Evolutionary conservation across 176 grass and related monocot species (phyloP).

Genomic region (Guadua angustifolia): DNA sequence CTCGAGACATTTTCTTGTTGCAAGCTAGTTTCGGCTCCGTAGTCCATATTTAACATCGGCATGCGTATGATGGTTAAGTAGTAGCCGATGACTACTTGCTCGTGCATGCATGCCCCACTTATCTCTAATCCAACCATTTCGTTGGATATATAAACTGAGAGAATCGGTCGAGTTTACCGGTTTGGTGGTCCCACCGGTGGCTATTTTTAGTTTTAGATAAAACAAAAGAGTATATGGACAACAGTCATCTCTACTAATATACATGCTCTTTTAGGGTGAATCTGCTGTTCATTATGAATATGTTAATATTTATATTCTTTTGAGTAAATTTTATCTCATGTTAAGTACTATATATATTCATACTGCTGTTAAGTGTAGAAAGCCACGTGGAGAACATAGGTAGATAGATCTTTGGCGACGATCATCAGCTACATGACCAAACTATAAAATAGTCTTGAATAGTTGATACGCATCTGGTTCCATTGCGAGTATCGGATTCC

Average conservation of each 20-base stretch:
- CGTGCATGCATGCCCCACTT: not conserved
- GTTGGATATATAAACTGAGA: too few relatives aligned
- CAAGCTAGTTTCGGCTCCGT: not conserved
- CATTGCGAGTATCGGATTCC: conserved; percentile 39
- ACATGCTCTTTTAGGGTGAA: not conserved
- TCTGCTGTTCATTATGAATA: not conserved
- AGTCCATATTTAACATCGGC: not conserved
- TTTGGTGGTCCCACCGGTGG: too few relatives aligned
- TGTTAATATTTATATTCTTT: not conserved
- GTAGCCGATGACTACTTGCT: not conserved
- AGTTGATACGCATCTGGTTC: conserved; percentile 23
- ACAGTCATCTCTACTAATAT: too few relatives aligned
- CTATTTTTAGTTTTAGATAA: too few relatives aligned
- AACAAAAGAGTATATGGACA: too few relatives aligned
- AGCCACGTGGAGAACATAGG: not conserved
- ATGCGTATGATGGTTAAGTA: not conserved
- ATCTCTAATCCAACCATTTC: not conserved
- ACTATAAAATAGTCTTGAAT: not conserved
- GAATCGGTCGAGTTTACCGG: not conserved
- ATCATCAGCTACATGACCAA: not conserved
- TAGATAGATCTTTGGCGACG: not conserved
- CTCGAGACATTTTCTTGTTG: not conserved
- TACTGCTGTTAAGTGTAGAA: not conserved
- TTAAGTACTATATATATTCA: not conserved
- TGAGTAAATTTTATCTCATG: not conserved